Evolutionary conservation across 148 eudicot genomes (phyloP), one percentile per base, ranked within the genome.

Genomic region (Vaccinium corymbosum): DNA sequence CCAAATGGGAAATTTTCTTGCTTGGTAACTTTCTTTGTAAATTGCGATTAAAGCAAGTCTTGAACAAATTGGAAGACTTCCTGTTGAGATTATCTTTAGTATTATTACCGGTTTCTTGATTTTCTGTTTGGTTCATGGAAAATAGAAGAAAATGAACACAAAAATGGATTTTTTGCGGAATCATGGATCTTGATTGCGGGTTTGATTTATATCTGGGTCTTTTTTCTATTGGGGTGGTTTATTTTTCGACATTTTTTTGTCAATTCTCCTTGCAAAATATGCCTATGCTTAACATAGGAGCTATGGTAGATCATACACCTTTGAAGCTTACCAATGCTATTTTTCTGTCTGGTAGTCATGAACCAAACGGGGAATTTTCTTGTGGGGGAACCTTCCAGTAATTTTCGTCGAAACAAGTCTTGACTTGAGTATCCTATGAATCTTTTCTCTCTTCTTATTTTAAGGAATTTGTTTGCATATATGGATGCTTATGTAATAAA

Each of bases 71-170:
- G 35, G 35, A 68, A 29, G 38, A 27, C 73, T 68, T 29, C 72
- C 17, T 29, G 73, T 29, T 29, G 73, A 68, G 73, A 68, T 70
- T 70, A 70, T 70, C 46, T 70, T 70, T 35, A 35, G 42, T 29
- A 27, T 11, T 13, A 70, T 13, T 52, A 52, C 13, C 76, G 77
- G 62, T 64, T 64, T 83, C 62, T 77, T 83, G 32, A 19, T 76
- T 61, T 77, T 27, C 53, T 62, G 73, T 80, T 74, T 74, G 70
- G 80, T 75, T 83, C 64, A 50, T 22, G 25, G 59, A 56, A 75
- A 19, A 75, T 14, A 59, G 80, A 76, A 7, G 51, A 46, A 42
- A 83, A 14, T 62, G 38, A 15, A 61, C n/a, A 2, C 38, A 38
- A 35, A 80, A 17, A 1, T 32, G 49, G 8, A 25, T 1, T 27